A percentile compares a stretch with the other conserved stretches of the same genome.
Evolutionary conservation across 768 basidiomycete species (phyloP).

Genomic region (Leccinum sublutescens): DNA sequence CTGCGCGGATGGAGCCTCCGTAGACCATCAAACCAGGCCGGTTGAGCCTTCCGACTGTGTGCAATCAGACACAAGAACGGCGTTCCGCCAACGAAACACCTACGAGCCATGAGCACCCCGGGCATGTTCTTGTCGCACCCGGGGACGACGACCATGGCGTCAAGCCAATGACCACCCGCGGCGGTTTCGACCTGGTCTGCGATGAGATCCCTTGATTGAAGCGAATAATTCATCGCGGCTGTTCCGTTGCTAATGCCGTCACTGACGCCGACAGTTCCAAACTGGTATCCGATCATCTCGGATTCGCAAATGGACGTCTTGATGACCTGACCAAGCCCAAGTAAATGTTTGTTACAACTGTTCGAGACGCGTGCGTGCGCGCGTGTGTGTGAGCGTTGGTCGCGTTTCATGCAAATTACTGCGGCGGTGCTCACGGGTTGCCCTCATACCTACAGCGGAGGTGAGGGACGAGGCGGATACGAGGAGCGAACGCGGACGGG

Average conservation of each 20-base stretch:
- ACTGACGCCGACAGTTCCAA: conserved; percentile 96
- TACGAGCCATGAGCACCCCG: conserved; percentile 96
- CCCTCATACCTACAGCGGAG: conserved; percentile 83
- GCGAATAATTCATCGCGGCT: conserved; percentile 88
- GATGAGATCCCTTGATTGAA: conserved; percentile 96
- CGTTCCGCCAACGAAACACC: conserved; percentile 33
- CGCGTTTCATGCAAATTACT: not conserved
- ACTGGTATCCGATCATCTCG: conserved; percentile 91
- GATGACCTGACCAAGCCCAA: conserved; percentile 83
- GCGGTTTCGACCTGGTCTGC: conserved; percentile 97
- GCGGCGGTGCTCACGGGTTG: conserved; percentile 72
- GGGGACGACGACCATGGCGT: conserved; percentile 95
- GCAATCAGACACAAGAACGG: conserved; percentile 10
- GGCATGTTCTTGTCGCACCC: conserved; percentile 99
- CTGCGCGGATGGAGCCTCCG: conserved; percentile 91
- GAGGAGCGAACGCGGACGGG: conserved; percentile 27
- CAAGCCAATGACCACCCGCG: conserved; percentile 95
- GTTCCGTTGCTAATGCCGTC: conserved; percentile 99
- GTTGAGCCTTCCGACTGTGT: conserved; percentile 86
- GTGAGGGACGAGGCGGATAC: conserved; percentile 12
- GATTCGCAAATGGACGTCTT: conserved; percentile 73
- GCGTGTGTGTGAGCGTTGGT: not conserved
- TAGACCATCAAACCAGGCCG: conserved; percentile 98
- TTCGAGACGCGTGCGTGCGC: not conserved
- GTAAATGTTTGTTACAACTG: conserved; percentile 94